Evolutionary conservation across 345 rosid species (phyloP), one percentile per base, ranked within the genome.

Genomic region (Murraya paniculata): DNA sequence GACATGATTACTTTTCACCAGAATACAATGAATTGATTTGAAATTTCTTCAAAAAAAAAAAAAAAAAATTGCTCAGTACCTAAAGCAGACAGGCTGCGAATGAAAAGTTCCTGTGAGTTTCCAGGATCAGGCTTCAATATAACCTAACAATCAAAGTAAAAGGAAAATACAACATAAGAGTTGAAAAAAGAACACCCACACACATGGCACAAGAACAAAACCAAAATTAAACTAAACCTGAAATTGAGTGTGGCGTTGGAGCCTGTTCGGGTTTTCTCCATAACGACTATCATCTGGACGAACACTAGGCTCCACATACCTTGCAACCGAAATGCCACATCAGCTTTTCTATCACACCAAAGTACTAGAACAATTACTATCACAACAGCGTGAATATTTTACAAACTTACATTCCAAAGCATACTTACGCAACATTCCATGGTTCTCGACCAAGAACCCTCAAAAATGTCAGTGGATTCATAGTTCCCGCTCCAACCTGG

Each of bases 401-500:
- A 39, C 5, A 77, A 64, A 65, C 48, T 73, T 66, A 68, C 64
- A 56, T 64, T 14, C 61, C 72, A 69, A 79, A 68, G 75, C 61
- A 82, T 77, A 83, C 94, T 89, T 84, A 95, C 86, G 96, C 99
- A 36, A 95, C 98, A 75, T 95, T 92, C 99, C 98, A 95, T 0
- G 99, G 99, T 67, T 95, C 99, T 53, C 98, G 98, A 50, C 99
- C 98, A 77, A 95, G 99, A 85, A 93, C 98, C 65, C 99, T 89
- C 74, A 95, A 82, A 84, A 86, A 95, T 19, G 99, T 95, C 28
- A 89, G 81, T 72, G 99, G 99, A 90, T 95, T 95, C 98, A 95
- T 95, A 35, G 99, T 95, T 58, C 99, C 99, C 2, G 99, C 99
- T 83, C 99, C 99, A 64, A 93, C 99, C 98, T 92, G 57, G 25